Base-by-base conservation (phyloP, 805 yeast genomes). In the Saccharomycopsis fibuligera region DNA sequence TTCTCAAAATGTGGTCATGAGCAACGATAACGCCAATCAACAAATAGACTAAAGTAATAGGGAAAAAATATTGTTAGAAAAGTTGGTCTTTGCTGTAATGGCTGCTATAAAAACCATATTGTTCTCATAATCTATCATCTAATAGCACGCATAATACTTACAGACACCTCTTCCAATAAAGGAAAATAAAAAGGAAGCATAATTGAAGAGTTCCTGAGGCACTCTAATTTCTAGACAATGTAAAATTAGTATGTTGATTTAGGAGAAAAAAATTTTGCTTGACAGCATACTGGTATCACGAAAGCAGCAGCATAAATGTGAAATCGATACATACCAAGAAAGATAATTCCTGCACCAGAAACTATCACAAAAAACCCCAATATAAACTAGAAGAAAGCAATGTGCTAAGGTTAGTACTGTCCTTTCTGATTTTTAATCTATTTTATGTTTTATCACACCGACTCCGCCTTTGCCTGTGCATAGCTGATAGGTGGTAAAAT, bases 181-280 rank as follows among this genome's bases (percentile, higher is more conserved):
- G 25, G 85, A 79, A 60, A 79, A 82, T 56, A 81, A 71, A 51
- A 83, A 81, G 2, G 86, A 80, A 5, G 79, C 85, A 57, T 78
- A 84, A 4, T 76, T 70, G 56, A 77, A 73, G n/a, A 84, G 74
- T 53, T 78, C 76, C 4, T 83, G 73, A 16, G 87, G 70, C 51
- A 70, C 59, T 62, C 70, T 63, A 51, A 66, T 67, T 51, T 69
- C 73, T 50, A 61, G 29, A 25, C 4, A 37, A 27, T 12, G 12
- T 27, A 8, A 12, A 27, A 27, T n/a, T n/a, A n/a, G n/a, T n/a
- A n/a, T n/a, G n/a, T n/a, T n/a, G n/a, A n/a, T n/a, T n/a, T n/a
- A n/a, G n/a, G n/a, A n/a, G n/a, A n/a, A n/a, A n/a, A n/a, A n/a
- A n/a, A n/a, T n/a, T n/a, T n/a, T n/a, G n/a, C n/a, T n/a, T n/a